Conservation (phyloP, 2,329 filamentous ascomycete genomes). For the Dothideomycetes sp. region DNA sequence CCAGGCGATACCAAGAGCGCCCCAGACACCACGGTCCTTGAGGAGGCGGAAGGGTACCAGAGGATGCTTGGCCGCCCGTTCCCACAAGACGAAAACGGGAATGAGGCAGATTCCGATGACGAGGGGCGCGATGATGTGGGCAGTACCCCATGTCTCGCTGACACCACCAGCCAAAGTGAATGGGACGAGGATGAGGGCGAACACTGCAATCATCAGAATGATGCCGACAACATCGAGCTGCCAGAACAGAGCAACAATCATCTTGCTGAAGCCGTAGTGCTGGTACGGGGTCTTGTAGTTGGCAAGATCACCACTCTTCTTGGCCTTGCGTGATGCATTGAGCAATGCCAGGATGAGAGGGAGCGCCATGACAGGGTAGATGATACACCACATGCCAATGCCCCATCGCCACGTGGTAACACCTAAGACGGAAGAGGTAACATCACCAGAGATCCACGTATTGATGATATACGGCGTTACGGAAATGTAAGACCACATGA, state of each 20-base stretch:
- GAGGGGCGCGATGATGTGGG: conserved; percentile 30
- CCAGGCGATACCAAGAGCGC: conserved; percentile 46
- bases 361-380: conserved; percentile 48
- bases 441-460: conserved; percentile 51
- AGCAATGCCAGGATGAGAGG: conserved; percentile 47
- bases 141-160: conserved; percentile 22
- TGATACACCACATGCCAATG: conserved; percentile 55
- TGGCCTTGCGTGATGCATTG: conserved; percentile 42
- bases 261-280: conserved; percentile 26
- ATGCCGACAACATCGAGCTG: conserved; percentile 50
- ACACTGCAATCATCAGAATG: conserved; percentile 48
- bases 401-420: conserved; percentile 51
- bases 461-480: conserved; percentile 48
- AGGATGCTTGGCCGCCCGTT: conserved; percentile 29
- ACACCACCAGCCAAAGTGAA: conserved; percentile 42
- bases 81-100: conserved; percentile 27
- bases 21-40: conserved; percentile 55
- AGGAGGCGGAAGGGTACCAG: conserved; percentile 37
- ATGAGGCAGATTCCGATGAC: conserved; percentile 26
- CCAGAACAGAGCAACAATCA: conserved; percentile 40
- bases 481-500: conserved; percentile 56
- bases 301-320: conserved; percentile 37
- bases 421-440: conserved; percentile 40
- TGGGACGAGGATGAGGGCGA: conserved; percentile 57
- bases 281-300: conserved; percentile 34